phyloP scores from a whole-genome alignment of 768 basidiomycete species.

The Tulasnella sp. region DNA sequence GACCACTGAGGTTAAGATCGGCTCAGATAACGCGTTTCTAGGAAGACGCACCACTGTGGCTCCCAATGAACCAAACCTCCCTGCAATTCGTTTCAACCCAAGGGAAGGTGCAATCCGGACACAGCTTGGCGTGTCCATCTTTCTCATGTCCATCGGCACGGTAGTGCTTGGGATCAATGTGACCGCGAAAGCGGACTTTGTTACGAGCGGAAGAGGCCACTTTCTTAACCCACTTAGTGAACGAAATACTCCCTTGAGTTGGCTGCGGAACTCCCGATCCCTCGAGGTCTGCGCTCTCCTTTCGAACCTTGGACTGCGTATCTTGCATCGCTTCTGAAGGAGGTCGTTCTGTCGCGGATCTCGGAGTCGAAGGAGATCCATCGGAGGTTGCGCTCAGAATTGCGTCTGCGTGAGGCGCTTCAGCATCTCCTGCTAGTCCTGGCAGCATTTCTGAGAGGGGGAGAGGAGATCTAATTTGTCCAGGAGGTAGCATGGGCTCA shows the following conservation, averaged over 20 bases:
- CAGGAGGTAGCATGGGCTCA: too few species aligned
- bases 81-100: conserved; percentile 18
- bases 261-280: neutral
- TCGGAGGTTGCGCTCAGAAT: too few species aligned
- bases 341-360: too few species aligned
- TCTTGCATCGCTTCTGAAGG: neutral
- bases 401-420: conserved; percentile 32
- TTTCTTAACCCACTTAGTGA: neutral
- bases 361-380: neutral
- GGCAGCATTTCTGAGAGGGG: too few species aligned
- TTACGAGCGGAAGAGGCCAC: neutral
- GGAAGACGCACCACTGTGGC: conserved; percentile 13
- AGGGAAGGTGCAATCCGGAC: neutral
- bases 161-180: neutral
- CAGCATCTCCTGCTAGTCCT: neutral
- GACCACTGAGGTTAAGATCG: neutral
- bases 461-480: too few species aligned
- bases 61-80: conserved; percentile 62
- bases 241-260: neutral
- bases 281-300: neutral
- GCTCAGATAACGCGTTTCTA: neutral
- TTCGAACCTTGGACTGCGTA: neutral
- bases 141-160: neutral
- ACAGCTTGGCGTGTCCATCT: neutral
- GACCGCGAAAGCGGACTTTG: neutral